Evolutionary conservation across 2,329 filamentous ascomycete species (phyloP).

Genomic region (Metarhizium guizhouense): DNA sequence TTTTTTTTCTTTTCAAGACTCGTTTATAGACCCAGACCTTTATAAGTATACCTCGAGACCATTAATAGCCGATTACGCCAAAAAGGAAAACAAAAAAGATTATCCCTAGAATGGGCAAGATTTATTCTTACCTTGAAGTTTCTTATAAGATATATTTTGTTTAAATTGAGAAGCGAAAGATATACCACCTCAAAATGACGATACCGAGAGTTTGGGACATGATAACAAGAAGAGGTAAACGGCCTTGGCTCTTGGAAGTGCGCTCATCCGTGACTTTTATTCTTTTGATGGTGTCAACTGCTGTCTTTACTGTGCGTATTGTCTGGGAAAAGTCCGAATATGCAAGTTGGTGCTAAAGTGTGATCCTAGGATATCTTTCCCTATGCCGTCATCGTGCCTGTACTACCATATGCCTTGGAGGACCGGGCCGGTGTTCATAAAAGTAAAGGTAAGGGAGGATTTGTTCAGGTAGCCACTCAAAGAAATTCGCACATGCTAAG

Average conservation of each 20-base stretch:
- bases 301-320: constrained; percentile 22
- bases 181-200: constrained; percentile 9
- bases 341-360: background rate
- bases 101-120: too few relatives aligned
- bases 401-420: constrained; percentile 22
- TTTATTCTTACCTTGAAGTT: too few relatives aligned
- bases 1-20: too few relatives aligned
- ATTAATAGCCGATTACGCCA: too few relatives aligned
- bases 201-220: constrained; percentile 6
- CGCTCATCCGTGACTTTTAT: constrained; percentile 24
- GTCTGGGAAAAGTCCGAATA: too few relatives aligned
- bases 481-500: background rate
- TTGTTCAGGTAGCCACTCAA: too few relatives aligned
- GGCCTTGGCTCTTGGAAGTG: constrained; percentile 18
- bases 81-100: too few relatives aligned
- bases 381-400: constrained; percentile 25
- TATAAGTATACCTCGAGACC: too few relatives aligned
- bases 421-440: constrained; percentile 15
- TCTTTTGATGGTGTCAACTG: constrained; percentile 22
- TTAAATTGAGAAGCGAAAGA: background rate
- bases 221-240: constrained; percentile 12
- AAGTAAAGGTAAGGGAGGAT: constrained; percentile 10
- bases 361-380: constrained; percentile 23
- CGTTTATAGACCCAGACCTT: too few relatives aligned
- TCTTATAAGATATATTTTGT: background rate